These are phyloP conservation scores for Xerocomellus amylosporus DNA, from an alignment of 768 basidiomycete genomes.

Conservation along the genomic window DNA sequence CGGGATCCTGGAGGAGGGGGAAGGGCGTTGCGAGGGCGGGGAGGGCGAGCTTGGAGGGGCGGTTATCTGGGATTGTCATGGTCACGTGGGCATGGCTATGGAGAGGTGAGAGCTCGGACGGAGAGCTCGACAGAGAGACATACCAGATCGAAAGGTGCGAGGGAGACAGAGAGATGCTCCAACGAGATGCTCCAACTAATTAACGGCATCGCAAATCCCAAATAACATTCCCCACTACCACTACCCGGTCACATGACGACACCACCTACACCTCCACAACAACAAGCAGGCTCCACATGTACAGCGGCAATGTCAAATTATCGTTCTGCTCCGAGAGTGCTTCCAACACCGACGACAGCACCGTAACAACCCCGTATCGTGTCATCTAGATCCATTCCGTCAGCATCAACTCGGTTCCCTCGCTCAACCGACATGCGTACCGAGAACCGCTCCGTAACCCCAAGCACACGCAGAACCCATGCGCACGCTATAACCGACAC, in stretches of 20 bases:
- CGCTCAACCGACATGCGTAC: constrained; percentile 43
- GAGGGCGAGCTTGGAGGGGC: constrained; percentile 7
- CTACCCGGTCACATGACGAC: constrained; percentile 26
- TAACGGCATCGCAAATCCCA: background rate
- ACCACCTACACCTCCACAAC: constrained; percentile 40
- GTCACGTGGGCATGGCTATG: constrained; percentile 19
- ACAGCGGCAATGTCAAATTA: constrained; percentile 94
- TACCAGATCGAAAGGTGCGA: background rate
- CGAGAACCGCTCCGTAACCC: constrained; percentile 71
- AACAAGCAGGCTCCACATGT: constrained; percentile 87
- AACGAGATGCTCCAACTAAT: no score
- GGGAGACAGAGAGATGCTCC: background rate
- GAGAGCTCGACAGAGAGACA: background rate
- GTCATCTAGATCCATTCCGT: constrained; percentile 47
- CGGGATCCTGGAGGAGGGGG: constrained; percentile 21
- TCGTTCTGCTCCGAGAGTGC: constrained; percentile 96
- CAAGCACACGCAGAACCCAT: constrained; percentile 65
- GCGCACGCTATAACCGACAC: constrained; percentile 66
- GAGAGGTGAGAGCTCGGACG: background rate
- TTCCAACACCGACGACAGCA: constrained; percentile 75
- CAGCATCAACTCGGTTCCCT: constrained; percentile 11
- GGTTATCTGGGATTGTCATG: constrained; percentile 29
- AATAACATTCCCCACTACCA: constrained; percentile 20
- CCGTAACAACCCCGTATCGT: constrained; percentile 62
- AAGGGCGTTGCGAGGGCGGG: constrained; percentile 23